These are phyloP conservation scores for Neckera pumila DNA, from an alignment of 225 moss, liverwort and hornwort species.

Conservation along the genomic window DNA sequence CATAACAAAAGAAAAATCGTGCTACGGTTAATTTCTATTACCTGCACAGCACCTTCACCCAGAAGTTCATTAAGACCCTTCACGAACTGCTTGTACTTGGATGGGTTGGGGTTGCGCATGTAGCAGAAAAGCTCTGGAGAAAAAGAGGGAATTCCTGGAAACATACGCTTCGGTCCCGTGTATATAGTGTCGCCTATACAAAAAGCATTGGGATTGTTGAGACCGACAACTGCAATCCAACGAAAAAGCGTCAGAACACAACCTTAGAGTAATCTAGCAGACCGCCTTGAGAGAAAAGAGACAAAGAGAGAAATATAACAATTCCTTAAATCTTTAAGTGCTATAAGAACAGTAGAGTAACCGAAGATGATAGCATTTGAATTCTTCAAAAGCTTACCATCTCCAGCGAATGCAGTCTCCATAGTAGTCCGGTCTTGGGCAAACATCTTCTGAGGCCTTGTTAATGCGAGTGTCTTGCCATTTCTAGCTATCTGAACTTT, in stretches of 20 bases:
- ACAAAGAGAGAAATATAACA: neutral
- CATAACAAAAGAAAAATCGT: neutral
- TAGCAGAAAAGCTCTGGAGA: constrained; percentile 92
- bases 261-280: neutral
- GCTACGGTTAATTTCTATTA: neutral
- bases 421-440: constrained; percentile 85
- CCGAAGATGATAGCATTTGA: neutral
- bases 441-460: constrained; percentile 98
- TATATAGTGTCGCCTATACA: constrained; percentile 95
- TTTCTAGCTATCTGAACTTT: constrained; percentile 94
- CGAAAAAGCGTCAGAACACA: neutral
- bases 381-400: constrained; percentile 37
- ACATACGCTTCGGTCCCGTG: constrained; percentile 68
- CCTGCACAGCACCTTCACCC: constrained; percentile 98
- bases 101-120: constrained; percentile 90
- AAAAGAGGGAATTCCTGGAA: constrained; percentile 93
- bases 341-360: neutral
- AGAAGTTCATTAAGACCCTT: constrained; percentile 83
- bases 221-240: constrained; percentile 67
- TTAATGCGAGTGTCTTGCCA: constrained; percentile 74
- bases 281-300: neutral
- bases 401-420: constrained; percentile 91
- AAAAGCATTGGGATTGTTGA: constrained; percentile 97
- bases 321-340: neutral
- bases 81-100: constrained; percentile 89